phyloP scores from a whole-genome alignment of 2,329 filamentous ascomycete species.

The Fonsecaea monophora region DNA sequence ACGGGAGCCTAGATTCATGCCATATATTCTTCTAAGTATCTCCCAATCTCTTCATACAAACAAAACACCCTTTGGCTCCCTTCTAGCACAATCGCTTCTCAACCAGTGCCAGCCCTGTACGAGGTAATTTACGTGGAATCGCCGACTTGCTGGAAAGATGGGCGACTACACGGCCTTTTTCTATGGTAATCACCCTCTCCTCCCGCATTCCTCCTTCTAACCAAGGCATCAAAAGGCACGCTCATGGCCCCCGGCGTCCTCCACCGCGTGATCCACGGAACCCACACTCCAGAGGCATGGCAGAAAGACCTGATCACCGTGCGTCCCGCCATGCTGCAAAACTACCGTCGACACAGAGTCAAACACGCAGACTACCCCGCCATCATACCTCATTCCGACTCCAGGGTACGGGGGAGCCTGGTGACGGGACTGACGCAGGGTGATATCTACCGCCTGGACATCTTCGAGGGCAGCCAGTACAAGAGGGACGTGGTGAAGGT shows the following conservation, averaged over 20 bases:
- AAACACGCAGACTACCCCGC: slow-evolving; percentile 77
- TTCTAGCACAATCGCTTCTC: neutral
- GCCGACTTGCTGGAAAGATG: slow-evolving; percentile 42
- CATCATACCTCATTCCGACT: slow-evolving; percentile 59
- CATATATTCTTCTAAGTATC: neutral
- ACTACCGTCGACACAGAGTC: slow-evolving; percentile 75
- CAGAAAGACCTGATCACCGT: slow-evolving; percentile 66
- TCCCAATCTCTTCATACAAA: neutral
- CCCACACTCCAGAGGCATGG: slow-evolving; percentile 57
- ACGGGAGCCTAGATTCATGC: too few relatives aligned
- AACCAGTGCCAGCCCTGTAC: neutral
- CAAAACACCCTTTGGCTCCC: neutral
- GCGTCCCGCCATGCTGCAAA: slow-evolving; percentile 75
- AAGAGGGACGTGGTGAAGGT: slow-evolving; percentile 59
- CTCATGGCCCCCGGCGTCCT: slow-evolving; percentile 88
- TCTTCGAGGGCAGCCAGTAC: slow-evolving; percentile 83
- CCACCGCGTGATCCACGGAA: slow-evolving; percentile 79
- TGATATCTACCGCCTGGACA: slow-evolving; percentile 77
- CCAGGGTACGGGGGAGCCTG: slow-evolving; percentile 74
- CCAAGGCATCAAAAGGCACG: slow-evolving; percentile 52
- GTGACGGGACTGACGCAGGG: slow-evolving; percentile 78
- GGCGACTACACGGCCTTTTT: slow-evolving; percentile 66
- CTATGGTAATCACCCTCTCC: slow-evolving; percentile 58
- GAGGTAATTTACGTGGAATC: neutral
- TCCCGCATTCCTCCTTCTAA: slow-evolving; percentile 11